Conservation (phyloP, 345 rosid genomes). For the Moricandia moricandioides region DNA sequence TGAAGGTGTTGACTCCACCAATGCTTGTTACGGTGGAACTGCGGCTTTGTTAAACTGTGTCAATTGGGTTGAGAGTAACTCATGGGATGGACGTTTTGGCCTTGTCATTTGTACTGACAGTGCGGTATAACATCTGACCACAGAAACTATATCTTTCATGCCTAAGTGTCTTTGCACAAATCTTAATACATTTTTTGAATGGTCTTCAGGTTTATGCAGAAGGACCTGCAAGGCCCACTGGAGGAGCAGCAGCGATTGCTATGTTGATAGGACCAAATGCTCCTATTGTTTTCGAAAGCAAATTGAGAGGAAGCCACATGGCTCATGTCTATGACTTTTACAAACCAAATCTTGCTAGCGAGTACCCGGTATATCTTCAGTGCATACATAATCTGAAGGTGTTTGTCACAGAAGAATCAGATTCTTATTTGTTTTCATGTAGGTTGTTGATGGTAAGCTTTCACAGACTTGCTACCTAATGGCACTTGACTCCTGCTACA, state of each 20-base stretch:
- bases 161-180: background rate
- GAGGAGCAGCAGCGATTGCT: conserved; percentile 99
- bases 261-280: conserved; percentile 94
- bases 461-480: conserved; percentile 98
- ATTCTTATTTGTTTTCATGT: conserved; percentile 24
- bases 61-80: conserved; percentile 97
- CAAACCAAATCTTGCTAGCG: conserved; percentile 99
- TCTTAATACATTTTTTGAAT: background rate
- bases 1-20: conserved; percentile 97
- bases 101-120: conserved; percentile 96
- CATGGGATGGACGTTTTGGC: conserved; percentile 99
- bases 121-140: conserved; percentile 62
- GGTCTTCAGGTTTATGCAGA: conserved; percentile 92
- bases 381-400: background rate
- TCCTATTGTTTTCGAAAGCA: conserved; percentile 92
- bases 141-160: background rate
- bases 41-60: conserved; percentile 97
- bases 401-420: background rate
- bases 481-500: conserved; percentile 96
- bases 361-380: conserved; percentile 74
- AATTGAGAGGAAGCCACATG: conserved; percentile 93
- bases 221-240: conserved; percentile 99
- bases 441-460: conserved; percentile 99
- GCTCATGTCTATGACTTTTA: conserved; percentile 98
- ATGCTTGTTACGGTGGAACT: conserved; percentile 99